Base-by-base conservation (phyloP, 1,139 yeast genomes). In the Pichia sp. region DNA sequence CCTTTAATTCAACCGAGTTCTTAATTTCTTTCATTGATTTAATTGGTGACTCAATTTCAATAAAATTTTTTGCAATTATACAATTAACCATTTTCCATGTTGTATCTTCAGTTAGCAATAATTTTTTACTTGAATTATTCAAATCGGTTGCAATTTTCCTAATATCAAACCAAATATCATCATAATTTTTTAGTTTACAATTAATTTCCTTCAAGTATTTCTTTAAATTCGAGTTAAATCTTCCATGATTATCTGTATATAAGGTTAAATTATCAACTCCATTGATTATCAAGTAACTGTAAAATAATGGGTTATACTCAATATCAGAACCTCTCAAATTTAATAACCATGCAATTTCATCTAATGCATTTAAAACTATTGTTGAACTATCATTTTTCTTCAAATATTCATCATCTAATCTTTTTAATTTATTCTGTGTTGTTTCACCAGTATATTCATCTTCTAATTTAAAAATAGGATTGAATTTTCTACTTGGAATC, bases 321-420 rank as follows among this genome's bases (percentile, higher is more conserved):
- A 93, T 88, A 66, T 87, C 95, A 55, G 71, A 73, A 22, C 98
- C 98, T 61, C 98, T 79, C 59, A 93, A 73, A 64, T 93, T 93
- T 65, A 90, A 78, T 53, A 90, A 71, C 98, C 97, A 91, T 10
- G 97, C 96, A 56, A 91, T 79, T 64, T 93, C 96, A 70, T 93
- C 99, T 56, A 89, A 72, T 0, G 96, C 87, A 45, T 84, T 76
- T 10, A 89, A 74, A 8, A 87, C 79, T 57, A 88, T 36, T 0
- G 64, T 57, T 19, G 58, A 45, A 3, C 60, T 52, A 53, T 77
- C 53, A 73, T 70, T 42, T 73, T 72, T 54, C 31, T 73, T 67
- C 39, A 71, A 70, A 48, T 81, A 69, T n/a, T 65, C 62, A n/a
- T 67, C 63, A 38, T 76, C 68, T 28, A 85, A 71, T 50, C 73